These are phyloP conservation scores for Leishmania martiniquensis DNA, from an alignment of 208 protist species.

Conservation along the genomic window DNA sequence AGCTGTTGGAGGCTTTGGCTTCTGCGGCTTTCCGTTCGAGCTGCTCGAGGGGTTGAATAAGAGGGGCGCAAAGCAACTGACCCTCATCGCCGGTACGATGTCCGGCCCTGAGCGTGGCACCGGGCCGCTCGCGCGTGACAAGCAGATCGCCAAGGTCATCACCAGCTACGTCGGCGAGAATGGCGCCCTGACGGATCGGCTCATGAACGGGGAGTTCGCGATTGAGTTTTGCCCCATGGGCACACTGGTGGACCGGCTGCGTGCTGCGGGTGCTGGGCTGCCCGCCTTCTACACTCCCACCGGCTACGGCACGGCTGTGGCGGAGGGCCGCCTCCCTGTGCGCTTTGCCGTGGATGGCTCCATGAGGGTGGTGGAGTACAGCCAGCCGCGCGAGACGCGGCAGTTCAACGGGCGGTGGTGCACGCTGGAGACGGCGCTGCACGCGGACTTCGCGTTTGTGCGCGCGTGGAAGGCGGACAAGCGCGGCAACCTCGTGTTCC, in stretches of 20 bases:
- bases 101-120: constrained; percentile 87
- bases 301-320: constrained; percentile 83
- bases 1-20: constrained; percentile 90
- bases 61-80: constrained; percentile 70
- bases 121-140: constrained; percentile 87
- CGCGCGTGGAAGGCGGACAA: constrained; percentile 94
- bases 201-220: constrained; percentile 91
- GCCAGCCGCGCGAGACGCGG: constrained; percentile 64
- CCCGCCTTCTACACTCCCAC: constrained; percentile 96
- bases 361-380: constrained; percentile 50
- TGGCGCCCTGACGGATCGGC: constrained; percentile 79
- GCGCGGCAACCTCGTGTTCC: constrained; percentile 63
- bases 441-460: constrained; percentile 90
- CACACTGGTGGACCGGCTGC: constrained; percentile 91
- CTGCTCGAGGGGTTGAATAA: constrained; percentile 74
- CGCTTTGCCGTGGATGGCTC: constrained; percentile 78
- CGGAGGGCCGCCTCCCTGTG: constrained; percentile 82
- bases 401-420: constrained; percentile 84
- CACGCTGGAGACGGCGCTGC: constrained; percentile 88
- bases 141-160: constrained; percentile 73
- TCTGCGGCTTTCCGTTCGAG: constrained; percentile 91
- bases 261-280: constrained; percentile 93
- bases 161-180: constrained; percentile 96
- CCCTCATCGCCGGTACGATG: constrained; percentile 86
- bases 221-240: constrained; percentile 95